Percentiles rank a stretch among this genome's conserved stretches.
These are phyloP conservation scores for Fusarium subtropicale DNA, from an alignment of 2,329 filamentous ascomycete genomes.

Conservation along the genomic window DNA sequence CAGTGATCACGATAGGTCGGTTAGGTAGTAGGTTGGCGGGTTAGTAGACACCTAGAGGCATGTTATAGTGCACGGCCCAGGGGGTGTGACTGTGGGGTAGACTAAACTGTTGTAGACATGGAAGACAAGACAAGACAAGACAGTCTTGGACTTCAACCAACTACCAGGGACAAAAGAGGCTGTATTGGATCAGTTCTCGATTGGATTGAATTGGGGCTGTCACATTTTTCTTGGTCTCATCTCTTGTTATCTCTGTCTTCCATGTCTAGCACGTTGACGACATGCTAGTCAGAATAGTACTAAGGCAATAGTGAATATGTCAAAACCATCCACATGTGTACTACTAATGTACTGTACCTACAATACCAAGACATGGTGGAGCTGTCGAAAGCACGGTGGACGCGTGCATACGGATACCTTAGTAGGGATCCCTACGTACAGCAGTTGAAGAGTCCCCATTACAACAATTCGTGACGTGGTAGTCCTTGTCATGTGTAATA, in stretches of 20 bases:
- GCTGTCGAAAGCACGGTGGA: conserved; percentile 30
- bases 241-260: conserved; percentile 5
- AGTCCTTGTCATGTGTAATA: conserved; percentile 24
- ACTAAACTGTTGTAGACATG: background rate
- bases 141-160: background rate
- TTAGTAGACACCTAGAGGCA: conserved; percentile 5
- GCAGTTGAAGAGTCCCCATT: conserved; percentile 21
- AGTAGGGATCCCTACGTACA: background rate
- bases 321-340: conserved; percentile 6
- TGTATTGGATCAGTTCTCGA: background rate
- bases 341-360: too few relatives aligned
- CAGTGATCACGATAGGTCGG: conserved; percentile 44
- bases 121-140: too few relatives aligned
- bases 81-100: conserved; percentile 47
- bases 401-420: conserved; percentile 3
- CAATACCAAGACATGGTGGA: conserved; percentile 25
- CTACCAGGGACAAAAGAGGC: background rate
- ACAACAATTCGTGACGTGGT: conserved; percentile 25
- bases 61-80: conserved; percentile 35
- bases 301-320: background rate
- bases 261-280: background rate
- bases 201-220: background rate
- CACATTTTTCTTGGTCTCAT: conserved; percentile 6
- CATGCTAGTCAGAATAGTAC: background rate
- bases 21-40: conserved; percentile 3